Base-by-base conservation (phyloP, 2,329 filamentous ascomycete genomes). In the Sporothrix pseudoabietina region DNA sequence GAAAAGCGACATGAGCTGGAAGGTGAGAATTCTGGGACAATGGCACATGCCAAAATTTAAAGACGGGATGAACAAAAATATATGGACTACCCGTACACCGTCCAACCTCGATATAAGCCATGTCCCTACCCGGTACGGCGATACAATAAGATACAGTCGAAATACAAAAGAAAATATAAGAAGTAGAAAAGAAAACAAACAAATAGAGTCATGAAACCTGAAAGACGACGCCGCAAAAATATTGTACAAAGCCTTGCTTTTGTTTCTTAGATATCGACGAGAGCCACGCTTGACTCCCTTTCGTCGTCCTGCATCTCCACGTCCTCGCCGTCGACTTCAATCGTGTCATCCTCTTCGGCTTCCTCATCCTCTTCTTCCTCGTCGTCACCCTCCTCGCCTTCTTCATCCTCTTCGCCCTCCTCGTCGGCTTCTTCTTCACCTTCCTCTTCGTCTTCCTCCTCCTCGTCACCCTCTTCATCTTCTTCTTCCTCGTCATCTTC, bases 401-500 rank as follows among this genome's bases (percentile, higher is more conserved):
- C 47, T 1, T 70, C 71, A 5, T 16, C 47, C 4, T 65, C 57
- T 1, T 57, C 47, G 5, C 22, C 72, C 1, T 55, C 59, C 19
- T 73, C 32, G 7, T 66, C 59, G 3, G 3, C 22, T 8, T 57
- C 39, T 9, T 68, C 55, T 5, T 22, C 71, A 0, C 16, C 54
- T 16, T 72, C 63, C 39, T 69, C 55, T 9, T 68, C 79, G 8
- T 79, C 79, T 3, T 79, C 79, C 6, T 16, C 73, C 16, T 74
- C 74, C 2, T 74, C 74, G 4, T 73, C 75, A 6, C 71, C 75
- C 9, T 69, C 75, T 5, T 61, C 73, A 5, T 71, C 76, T 7
- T 74, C 73, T 22, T 73, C 71, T 9, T n/a, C 71, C 7, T 59
- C 63, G 0, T 55, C 65, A 2, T 30, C 59, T 8, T 66, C 55